These are phyloP conservation scores for Claviceps sp. DNA, from an alignment of 2,329 filamentous ascomycete genomes.

Conservation along the genomic window DNA sequence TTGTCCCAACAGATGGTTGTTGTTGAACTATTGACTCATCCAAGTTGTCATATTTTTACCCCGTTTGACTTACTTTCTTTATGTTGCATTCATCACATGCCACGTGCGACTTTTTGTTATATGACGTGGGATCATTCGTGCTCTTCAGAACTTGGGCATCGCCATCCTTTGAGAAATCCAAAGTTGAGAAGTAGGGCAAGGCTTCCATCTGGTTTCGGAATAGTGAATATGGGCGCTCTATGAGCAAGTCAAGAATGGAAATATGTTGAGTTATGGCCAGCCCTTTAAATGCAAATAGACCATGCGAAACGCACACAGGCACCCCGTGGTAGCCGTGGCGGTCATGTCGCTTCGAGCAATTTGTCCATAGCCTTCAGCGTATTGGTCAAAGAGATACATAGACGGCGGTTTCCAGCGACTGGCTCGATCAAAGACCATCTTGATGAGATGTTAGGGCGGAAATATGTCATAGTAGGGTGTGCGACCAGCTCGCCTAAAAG, in stretches of 20 bases:
- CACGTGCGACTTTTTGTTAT: slow-evolving; percentile 25
- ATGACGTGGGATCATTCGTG: slow-evolving; percentile 21
- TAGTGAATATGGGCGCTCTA: not conserved
- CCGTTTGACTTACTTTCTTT: slow-evolving; percentile 20
- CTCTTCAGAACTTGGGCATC: slow-evolving; percentile 23
- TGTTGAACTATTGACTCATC: not conserved
- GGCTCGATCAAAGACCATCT: not conserved
- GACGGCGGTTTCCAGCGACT: not conserved
- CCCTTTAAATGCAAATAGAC: not conserved
- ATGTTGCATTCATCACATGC: slow-evolving; percentile 26
- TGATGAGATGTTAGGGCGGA: not conserved
- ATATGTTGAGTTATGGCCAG: not conserved
- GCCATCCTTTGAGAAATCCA: slow-evolving; percentile 8
- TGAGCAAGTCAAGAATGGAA: not conserved
- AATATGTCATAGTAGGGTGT: not conserved
- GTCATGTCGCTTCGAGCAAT: not conserved
- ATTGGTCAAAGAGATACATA: not conserved
- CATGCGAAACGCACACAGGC: not conserved
- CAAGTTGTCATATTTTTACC: not conserved
- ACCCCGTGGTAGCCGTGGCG: not conserved
- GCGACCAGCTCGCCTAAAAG: not conserved
- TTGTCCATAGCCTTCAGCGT: not conserved
- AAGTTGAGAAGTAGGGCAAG: not conserved
- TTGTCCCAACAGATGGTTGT: not conserved
- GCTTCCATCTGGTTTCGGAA: not conserved